phyloP scores from a whole-genome alignment of 2,329 filamentous ascomycete species.

The Moelleriella libera region DNA sequence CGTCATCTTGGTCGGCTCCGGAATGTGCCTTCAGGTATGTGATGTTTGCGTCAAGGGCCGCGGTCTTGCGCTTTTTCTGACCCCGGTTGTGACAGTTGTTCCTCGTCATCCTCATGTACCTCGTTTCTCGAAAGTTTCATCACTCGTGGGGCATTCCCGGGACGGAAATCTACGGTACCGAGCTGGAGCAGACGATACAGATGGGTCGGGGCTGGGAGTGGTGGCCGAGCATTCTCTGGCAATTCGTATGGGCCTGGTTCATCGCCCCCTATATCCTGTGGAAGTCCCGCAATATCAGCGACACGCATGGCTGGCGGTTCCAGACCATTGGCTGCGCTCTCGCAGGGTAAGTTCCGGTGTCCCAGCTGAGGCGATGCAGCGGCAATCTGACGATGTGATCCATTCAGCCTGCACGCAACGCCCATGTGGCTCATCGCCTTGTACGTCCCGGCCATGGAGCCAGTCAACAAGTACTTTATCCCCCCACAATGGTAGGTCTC shows the following conservation, averaged over 20 bases:
- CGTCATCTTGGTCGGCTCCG: slow-evolving; percentile 29
- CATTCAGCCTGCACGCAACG: slow-evolving; percentile 40
- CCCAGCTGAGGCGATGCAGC: no score
- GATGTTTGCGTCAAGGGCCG: not conserved
- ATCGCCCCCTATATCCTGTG: slow-evolving; percentile 45
- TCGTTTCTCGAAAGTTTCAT: slow-evolving; percentile 44
- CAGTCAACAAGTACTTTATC: slow-evolving; percentile 36
- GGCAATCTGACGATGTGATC: no score
- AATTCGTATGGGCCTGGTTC: slow-evolving; percentile 38
- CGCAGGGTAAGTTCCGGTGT: slow-evolving; percentile 17
- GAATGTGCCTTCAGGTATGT: slow-evolving; percentile 9
- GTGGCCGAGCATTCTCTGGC: slow-evolving; percentile 41
- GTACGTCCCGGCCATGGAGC: slow-evolving; percentile 30
- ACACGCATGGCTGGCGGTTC: slow-evolving; percentile 49
- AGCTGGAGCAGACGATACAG: slow-evolving; percentile 26
- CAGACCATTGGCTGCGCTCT: slow-evolving; percentile 42
- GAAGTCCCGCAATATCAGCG: slow-evolving; percentile 42
- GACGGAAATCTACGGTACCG: slow-evolving; percentile 16
- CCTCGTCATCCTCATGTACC: slow-evolving; percentile 37
- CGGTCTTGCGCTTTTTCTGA: slow-evolving; percentile 2
- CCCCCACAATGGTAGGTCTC: slow-evolving; percentile 44
- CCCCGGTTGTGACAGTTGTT: slow-evolving; percentile 24
- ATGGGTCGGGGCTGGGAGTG: slow-evolving; percentile 41
- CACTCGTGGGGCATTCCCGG: slow-evolving; percentile 30
- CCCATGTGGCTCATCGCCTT: slow-evolving; percentile 51